Base-by-base conservation (phyloP, 1,284 basidiomycete genomes). In the Laetiporus sulphureus region DNA sequence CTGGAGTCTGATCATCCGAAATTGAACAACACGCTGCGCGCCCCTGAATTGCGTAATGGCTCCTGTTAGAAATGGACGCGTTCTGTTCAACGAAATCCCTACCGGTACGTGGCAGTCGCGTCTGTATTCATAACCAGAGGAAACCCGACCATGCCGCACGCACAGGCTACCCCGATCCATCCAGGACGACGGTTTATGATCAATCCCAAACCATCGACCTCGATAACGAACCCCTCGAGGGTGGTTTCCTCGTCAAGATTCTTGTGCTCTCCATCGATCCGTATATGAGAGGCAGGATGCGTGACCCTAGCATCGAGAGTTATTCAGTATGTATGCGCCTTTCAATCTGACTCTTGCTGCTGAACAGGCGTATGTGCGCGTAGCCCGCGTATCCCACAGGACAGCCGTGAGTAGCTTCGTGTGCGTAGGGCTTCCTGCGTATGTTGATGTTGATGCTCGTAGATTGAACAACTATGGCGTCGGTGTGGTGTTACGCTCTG, bases 231-330 rank as follows among this genome's bases (percentile, higher is more conserved):
- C 53, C 67, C 4, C 58, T 79, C 10, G 58, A 76, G 40, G 78
- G 76, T 15, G 75, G 75, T 1, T 59, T 74, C 46, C 59, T 80
- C 16, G 49, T 74, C 39, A 75, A 77, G 57, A 62, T 65, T 1
- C 59, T 76, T 13, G 63, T 64, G 0, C 49, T 75, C 4, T 69
- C 63, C 5, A 59, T 74, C 25, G 75, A 77, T 47, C 74, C 74
- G 0, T 76, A 73, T 56, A 52, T 73, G 55, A 56, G 61, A 19
- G 52, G 50, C 11, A 38, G 52, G 30, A 64, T 75, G 72, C 54
- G 60, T 2, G 50, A 45, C 5, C 45, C 55, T 1, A 41, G 36
- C 4, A 35, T 45, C 29, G 36, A 44, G 34, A 46, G 48, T 30
- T 48, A 46, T 32, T 21, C 37, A 8, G 47, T 49, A 37, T 7